phyloP scores from a whole-genome alignment of 768 basidiomycete genomes.

The Lenzites betulinus region DNA sequence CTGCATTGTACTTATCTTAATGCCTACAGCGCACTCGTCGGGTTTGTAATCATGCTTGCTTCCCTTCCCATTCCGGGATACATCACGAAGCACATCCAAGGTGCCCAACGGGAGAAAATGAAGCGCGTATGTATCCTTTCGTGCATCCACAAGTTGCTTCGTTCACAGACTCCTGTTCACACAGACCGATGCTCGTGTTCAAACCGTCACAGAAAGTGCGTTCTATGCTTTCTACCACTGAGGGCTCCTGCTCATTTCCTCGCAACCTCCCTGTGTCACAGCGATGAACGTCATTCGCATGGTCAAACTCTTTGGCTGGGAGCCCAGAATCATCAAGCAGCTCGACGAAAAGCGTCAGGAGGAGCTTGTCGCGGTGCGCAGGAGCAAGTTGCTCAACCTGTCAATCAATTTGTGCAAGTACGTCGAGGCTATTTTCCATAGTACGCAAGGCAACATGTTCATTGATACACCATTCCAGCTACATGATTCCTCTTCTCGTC shows the following conservation, averaged over 20 bases:
- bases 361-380: constrained; percentile 58
- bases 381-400: constrained; percentile 52
- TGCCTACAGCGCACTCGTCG: constrained; percentile 34
- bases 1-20: constrained; percentile 31
- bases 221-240: neutral
- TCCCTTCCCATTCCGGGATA: constrained; percentile 44
- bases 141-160: neutral
- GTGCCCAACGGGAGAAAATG: constrained; percentile 42
- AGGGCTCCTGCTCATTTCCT: neutral
- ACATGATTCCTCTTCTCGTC: constrained; percentile 57
- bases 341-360: constrained; percentile 59
- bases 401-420: constrained; percentile 47
- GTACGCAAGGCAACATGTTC: too few relatives aligned
- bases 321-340: constrained; percentile 47
- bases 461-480: constrained; percentile 37
- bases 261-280: constrained; percentile 35
- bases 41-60: constrained; percentile 31
- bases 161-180: neutral
- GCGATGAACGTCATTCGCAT: constrained; percentile 43
- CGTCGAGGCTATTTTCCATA: constrained; percentile 15
- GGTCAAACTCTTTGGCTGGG: constrained; percentile 50
- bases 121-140: constrained; percentile 31
- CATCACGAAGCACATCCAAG: constrained; percentile 37
- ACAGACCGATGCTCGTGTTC: constrained; percentile 50
- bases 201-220: constrained; percentile 45